Conservation (phyloP, 495 filamentous ascomycete genomes). For the Penicillium angulare region DNA sequence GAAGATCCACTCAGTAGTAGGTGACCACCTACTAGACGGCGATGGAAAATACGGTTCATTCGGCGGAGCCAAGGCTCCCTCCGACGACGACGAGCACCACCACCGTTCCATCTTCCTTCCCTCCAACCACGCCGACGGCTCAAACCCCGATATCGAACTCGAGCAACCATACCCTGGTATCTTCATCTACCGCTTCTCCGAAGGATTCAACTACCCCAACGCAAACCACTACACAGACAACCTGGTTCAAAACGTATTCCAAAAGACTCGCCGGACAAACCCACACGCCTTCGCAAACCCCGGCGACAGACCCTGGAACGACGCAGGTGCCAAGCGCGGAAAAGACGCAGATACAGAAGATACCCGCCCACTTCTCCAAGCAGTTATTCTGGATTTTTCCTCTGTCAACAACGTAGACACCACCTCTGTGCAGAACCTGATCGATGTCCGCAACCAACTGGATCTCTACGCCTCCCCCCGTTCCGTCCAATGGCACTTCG, state of each 20-base stretch:
- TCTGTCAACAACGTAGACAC: constrained; percentile 96
- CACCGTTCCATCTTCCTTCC: constrained; percentile 85
- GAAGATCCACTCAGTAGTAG: constrained; percentile 86
- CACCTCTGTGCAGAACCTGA: constrained; percentile 90
- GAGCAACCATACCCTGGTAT: constrained; percentile 85
- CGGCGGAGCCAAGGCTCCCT: constrained; percentile 31
- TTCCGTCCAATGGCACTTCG: constrained; percentile 93
- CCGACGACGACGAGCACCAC: constrained; percentile 27
- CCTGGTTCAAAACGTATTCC: constrained; percentile 71
- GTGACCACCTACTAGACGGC: constrained; percentile 70
- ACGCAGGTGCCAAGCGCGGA: constrained; percentile 74
- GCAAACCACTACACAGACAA: constrained; percentile 87
- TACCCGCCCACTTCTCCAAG: constrained; percentile 73
- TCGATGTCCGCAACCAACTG: constrained; percentile 96
- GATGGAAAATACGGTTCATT: constrained; percentile 57
- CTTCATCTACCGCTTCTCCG: constrained; percentile 96
- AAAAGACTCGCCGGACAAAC: constrained; percentile 75
- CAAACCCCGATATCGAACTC: constrained; percentile 81
- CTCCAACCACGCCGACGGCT: constrained; percentile 81
- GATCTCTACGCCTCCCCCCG: constrained; percentile 84
- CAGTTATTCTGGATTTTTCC: constrained; percentile 91
- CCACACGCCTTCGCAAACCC: constrained; percentile 55
- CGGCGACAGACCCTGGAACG: constrained; percentile 95
- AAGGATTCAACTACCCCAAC: constrained; percentile 97
- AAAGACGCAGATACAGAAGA: constrained; percentile 34